Evolutionary conservation across 148 eudicot species (phyloP).

Genomic region (Rhododendron kiyosumense): DNA sequence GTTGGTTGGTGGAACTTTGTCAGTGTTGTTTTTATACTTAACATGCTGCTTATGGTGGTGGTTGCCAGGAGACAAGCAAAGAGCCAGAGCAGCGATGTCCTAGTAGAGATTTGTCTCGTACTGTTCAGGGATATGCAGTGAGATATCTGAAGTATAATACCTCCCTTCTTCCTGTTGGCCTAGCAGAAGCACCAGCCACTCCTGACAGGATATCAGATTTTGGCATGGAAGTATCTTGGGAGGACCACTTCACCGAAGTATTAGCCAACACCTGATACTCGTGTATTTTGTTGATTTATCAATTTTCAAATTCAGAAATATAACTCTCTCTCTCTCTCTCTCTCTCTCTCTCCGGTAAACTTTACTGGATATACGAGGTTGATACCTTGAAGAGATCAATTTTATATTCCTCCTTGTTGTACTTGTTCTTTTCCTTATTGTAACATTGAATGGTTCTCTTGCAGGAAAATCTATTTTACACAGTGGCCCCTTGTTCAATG

Average conservation of each 20-base stretch:
- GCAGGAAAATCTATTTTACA: slow-evolving; percentile 80
- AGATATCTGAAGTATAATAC: slow-evolving; percentile 60
- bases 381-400: neutral
- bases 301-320: neutral
- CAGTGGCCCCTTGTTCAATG: slow-evolving; percentile 69
- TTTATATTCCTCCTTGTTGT: neutral
- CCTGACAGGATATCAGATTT: slow-evolving; percentile 39
- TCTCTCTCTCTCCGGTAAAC: neutral
- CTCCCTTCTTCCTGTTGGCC: slow-evolving; percentile 19
- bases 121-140: slow-evolving; percentile 61
- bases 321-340: neutral
- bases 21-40: slow-evolving; percentile 1
- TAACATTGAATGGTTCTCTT: slow-evolving; percentile 7
- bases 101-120: slow-evolving; percentile 25
- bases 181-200: slow-evolving; percentile 42
- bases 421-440: neutral
- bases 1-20: neutral
- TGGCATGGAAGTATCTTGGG: slow-evolving; percentile 47
- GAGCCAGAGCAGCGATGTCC: slow-evolving; percentile 35
- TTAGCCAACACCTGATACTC: slow-evolving; percentile 16
- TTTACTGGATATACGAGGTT: neutral
- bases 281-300: neutral
- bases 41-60: slow-evolving; percentile 1
- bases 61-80: slow-evolving; percentile 39
- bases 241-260: slow-evolving; percentile 67